Percentiles rank a stretch among this genome's conserved stretches.
phyloP scores from a whole-genome alignment of 176 grass and related monocot species.

The Dendrocalamus sinicus region DNA sequence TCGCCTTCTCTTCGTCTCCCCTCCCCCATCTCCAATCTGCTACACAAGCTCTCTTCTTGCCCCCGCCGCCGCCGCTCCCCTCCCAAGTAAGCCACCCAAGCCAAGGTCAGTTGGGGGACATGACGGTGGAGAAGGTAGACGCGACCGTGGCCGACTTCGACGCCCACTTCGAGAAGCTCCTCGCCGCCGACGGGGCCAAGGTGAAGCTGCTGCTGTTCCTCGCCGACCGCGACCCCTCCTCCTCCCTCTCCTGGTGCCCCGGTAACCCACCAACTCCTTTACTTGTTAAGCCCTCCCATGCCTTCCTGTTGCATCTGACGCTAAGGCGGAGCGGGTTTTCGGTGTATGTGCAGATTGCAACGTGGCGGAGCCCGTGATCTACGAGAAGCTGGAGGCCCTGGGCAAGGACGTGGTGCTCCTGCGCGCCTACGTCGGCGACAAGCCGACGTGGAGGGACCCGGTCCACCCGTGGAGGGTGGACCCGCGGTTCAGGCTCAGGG shows the following conservation, averaged over 20 bases:
- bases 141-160: slow-evolving; percentile 43
- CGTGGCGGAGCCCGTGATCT: slow-evolving; percentile 91
- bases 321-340: neutral
- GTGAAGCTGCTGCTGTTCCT: slow-evolving; percentile 88
- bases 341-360: slow-evolving; percentile 71
- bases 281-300: no score
- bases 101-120: neutral
- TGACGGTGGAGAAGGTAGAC: slow-evolving; percentile 60
- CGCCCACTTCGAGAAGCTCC: slow-evolving; percentile 32
- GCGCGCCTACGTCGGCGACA: slow-evolving; percentile 84
- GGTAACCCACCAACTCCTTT: slow-evolving; percentile 35
- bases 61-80: no score
- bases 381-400: slow-evolving; percentile 55
- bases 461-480: slow-evolving; percentile 81
- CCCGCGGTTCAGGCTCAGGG: slow-evolving; percentile 67
- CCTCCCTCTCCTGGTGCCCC: slow-evolving; percentile 82
- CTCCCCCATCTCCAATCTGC: neutral
- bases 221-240: slow-evolving; percentile 70
- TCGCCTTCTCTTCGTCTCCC: neutral
- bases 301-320: neutral
- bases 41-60: neutral
- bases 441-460: slow-evolving; percentile 72
- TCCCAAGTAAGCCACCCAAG: neutral
- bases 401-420: slow-evolving; percentile 65
- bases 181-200: slow-evolving; percentile 22